These are phyloP conservation scores for Coemansia sp. DNA, from an alignment of 192 early-diverging fungal species.

Conservation along the genomic window DNA sequence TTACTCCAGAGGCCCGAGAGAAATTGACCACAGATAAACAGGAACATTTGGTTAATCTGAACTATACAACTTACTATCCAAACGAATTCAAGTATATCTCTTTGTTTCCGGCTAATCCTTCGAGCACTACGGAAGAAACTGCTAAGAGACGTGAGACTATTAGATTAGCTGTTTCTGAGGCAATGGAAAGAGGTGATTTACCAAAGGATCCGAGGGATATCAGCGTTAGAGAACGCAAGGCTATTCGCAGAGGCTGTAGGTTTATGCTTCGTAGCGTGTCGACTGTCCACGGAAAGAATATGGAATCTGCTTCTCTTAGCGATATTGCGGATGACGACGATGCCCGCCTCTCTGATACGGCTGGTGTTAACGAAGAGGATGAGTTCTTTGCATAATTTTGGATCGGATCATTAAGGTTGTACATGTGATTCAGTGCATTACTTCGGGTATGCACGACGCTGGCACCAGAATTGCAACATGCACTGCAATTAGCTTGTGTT, in stretches of 20 bases:
- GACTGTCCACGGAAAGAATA: constrained; percentile 10
- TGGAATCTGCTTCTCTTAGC: background rate
- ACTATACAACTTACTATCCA: constrained; percentile 50
- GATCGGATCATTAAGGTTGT: background rate
- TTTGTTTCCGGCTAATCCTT: constrained; percentile 34
- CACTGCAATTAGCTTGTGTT: background rate
- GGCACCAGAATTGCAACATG: background rate
- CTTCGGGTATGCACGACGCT: background rate
- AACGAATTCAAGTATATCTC: constrained; percentile 50
- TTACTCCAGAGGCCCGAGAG: background rate
- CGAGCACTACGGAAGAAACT: constrained; percentile 24
- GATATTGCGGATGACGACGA: constrained; percentile 1
- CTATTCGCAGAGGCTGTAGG: constrained; percentile 26
- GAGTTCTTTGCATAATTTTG: constrained; percentile 38
- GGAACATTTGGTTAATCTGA: constrained; percentile 28
- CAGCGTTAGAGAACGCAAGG: constrained; percentile 28
- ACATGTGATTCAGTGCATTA: background rate
- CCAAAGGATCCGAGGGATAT: constrained; percentile 33
- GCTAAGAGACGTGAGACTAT: constrained; percentile 19
- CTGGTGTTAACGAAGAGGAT: constrained; percentile 15
- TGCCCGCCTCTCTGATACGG: background rate
- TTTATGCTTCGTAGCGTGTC: constrained; percentile 33
- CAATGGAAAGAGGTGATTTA: constrained; percentile 29
- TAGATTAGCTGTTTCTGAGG: constrained; percentile 12
- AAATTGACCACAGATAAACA: background rate